phyloP scores from a whole-genome alignment of 768 basidiomycete genomes.

The Rubroboletus pulcherrimus region DNA sequence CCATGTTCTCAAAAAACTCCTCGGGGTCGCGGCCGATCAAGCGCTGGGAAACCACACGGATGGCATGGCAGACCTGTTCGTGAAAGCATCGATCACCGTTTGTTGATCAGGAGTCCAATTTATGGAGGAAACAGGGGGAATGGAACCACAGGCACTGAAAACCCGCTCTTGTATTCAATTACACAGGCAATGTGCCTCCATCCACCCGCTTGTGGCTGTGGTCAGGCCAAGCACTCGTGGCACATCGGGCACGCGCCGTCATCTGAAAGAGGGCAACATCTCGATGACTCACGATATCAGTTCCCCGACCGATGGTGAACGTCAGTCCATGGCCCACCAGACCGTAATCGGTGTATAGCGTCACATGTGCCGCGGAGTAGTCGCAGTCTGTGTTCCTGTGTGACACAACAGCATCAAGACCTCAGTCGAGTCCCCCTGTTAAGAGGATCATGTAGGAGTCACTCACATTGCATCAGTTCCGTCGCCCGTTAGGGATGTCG shows the following conservation, averaged over 20 bases:
- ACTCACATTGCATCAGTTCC: constrained; percentile 87
- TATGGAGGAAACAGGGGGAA: neutral
- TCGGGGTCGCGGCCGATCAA: constrained; percentile 82
- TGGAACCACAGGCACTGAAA: neutral
- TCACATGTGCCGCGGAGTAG: constrained; percentile 88
- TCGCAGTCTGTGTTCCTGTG: constrained; percentile 88
- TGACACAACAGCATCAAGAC: neutral
- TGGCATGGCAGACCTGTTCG: constrained; percentile 67
- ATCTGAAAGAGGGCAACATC: neutral
- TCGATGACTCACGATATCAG: constrained; percentile 65
- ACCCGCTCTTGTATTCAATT: neutral
- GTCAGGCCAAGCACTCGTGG: neutral
- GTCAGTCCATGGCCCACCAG: constrained; percentile 86
- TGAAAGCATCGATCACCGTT: neutral
- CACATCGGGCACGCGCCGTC: neutral
- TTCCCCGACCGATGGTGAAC: constrained; percentile 89
- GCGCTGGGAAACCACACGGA: constrained; percentile 71
- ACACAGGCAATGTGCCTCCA: neutral
- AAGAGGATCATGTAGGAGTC: too few species aligned
- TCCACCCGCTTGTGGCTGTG: neutral
- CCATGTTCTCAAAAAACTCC: constrained; percentile 83
- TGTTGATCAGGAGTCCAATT: neutral
- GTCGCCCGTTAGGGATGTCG: constrained; percentile 87
- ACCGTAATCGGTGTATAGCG: constrained; percentile 57
- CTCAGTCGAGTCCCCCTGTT: neutral